Evolutionary conservation across 371 early-diverging fungal species (phyloP), one percentile per base, ranked within the genome.

Genomic region (Mortierella sp.): DNA sequence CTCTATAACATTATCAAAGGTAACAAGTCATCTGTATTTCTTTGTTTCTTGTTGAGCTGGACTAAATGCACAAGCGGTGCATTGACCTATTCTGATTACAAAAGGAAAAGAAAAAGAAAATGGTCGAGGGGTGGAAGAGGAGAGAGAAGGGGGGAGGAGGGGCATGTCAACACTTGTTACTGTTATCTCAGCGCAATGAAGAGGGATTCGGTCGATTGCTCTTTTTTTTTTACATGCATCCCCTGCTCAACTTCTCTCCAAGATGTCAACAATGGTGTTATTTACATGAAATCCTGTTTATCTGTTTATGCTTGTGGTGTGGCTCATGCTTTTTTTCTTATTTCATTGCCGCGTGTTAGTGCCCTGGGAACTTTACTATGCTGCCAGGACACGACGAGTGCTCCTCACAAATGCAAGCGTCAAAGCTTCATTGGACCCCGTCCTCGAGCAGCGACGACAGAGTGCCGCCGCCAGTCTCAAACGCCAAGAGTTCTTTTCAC

Each of bases 1-100:
- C 90, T 93, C 56, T 93, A 93, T 78, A 91, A 92, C 85, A 91
- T 93, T 88, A 91, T 94, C 73, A 93, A 93, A 90, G 94, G 94
- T 92, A 92, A 82, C 32, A 38, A 43, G 11, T 32, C 43, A 43
- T 44, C 44, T 54, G 35, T 35, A 35, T 35, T 68, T 44, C 16
- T 68, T 60, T 55, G 21, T 43, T 54, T 0, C n/a, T 41, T 70
- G 10, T 8, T 65, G 24, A 73, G 29, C 24, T 38, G 68, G 24
- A 68, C 68, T 21, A 68, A 63, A 41, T 21, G 43, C 24, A 43
- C 77, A 18, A 41, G 16, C 21, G 51, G 68, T 51, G 46, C 60
- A 46, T 72, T 41, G 58, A 55, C 77, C 71, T 49, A n/a, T 16
- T n/a, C 10, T 21, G 27, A 49, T 2, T 35, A n/a, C 18, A 32